Evolutionary conservation across 1,284 basidiomycete species (phyloP).

Genomic region (Austroboletus niveus): DNA sequence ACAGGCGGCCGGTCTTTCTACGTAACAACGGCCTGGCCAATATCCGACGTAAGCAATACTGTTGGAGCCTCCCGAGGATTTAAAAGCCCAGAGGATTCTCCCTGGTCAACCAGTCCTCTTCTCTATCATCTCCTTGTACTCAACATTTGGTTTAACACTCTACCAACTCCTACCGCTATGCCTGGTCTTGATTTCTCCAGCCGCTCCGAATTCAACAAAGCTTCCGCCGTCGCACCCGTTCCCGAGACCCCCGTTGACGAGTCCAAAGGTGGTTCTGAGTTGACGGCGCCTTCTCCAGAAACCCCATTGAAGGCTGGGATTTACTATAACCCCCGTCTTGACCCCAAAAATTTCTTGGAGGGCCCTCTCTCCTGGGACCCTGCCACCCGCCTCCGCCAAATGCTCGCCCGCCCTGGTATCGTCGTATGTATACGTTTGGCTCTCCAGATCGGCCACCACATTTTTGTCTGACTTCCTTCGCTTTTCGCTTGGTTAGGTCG

Average conservation of each 20-base stretch:
- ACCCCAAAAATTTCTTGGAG: constrained; percentile 67
- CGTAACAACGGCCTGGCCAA: constrained; percentile 26
- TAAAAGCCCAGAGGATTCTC: constrained; percentile 21
- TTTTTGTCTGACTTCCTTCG: not conserved
- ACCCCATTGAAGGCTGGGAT: constrained; percentile 14
- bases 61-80: constrained; percentile 2
- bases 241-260: constrained; percentile 12
- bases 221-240: not conserved
- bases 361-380: constrained; percentile 66
- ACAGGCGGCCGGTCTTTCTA: constrained; percentile 7
- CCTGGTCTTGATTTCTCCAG: constrained; percentile 44
- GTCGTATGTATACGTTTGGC: constrained; percentile 48
- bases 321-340: constrained; percentile 45
- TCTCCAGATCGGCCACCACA: too few species aligned
- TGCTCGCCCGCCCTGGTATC: constrained; percentile 75
- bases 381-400: constrained; percentile 70
- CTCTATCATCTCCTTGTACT: constrained; percentile 20
- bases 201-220: constrained; percentile 20
- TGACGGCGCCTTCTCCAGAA: constrained; percentile 14
- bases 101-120: not conserved
- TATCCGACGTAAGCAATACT: constrained; percentile 4
- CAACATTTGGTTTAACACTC: constrained; percentile 8
- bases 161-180: constrained; percentile 29
- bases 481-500: constrained; percentile 42
- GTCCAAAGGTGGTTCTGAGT: not conserved